Base-by-base conservation (phyloP, 2,329 filamentous ascomycete species). In the Madurella mycetomatis region DNA sequence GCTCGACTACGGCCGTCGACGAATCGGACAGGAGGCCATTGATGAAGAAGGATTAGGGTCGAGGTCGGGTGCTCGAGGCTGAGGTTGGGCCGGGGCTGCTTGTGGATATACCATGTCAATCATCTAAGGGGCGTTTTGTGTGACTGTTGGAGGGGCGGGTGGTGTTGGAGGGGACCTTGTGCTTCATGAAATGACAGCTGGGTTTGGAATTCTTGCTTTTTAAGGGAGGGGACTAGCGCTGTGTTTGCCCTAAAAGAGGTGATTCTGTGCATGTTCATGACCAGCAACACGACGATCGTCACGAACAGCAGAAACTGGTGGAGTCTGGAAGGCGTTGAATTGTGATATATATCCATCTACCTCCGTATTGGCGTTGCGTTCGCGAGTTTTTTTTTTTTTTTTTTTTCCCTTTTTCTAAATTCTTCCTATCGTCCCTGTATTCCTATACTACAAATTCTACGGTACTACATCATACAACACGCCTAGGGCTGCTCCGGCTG, bases 1-100 rank as follows among this genome's bases (percentile, higher is more conserved):
- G 56, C 43, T 60, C 58, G 12, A 55, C 44, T 31, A 51, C 52
- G 31, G 53, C 46, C 17, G 53, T 52, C 32, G 55, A 50, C 41
- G 55, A 56, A 5, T 44, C 53, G 16, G 49, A 54, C 41, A 40
- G 48, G 34, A 59, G 39, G 25, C 25, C 25, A 7, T 25, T 25
- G 25, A 25, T 25, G 49, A 56, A 47, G 41, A 59, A 56, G 46
- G 51, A 60, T 31, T 59, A 58, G 45, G 39, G 18, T 47, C 11
- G 17, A 45, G 41, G 45, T 49, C 43, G 42, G 40, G 49, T 41
- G 25, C 25, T n/a, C n/a, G n/a, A n/a, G n/a, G n/a, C n/a, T n/a
- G 46, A 39, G 17, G 31, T 41, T 12, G 31, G 34, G 39, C 39
- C 30, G 18, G 18, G 34, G 16, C 25, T 25, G 13, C 15, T 16